A percentile compares a stretch with the other conserved stretches of the same genome.
phyloP scores from a whole-genome alignment of 768 basidiomycete species.

The Agrocybe praecox region DNA sequence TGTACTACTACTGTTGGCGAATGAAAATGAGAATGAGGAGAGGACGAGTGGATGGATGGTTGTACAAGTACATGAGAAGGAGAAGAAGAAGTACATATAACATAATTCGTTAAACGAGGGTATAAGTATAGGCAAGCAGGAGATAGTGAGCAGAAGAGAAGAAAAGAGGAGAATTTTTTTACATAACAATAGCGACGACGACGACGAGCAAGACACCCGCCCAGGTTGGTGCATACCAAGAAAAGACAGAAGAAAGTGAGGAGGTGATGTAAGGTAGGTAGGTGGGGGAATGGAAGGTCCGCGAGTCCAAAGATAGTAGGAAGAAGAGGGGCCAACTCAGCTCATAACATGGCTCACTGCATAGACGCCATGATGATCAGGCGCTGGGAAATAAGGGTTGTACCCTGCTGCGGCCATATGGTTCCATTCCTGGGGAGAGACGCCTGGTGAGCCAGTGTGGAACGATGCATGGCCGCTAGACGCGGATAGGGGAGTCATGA shows the following conservation, averaged over 20 bases:
- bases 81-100: background rate
- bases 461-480: conserved; percentile 51
- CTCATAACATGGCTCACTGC: conserved; percentile 51
- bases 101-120: background rate
- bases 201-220: no score
- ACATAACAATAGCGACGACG: conserved; percentile 5
- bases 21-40: no score
- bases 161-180: background rate
- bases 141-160: background rate
- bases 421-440: conserved; percentile 66
- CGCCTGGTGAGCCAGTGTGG: conserved; percentile 46
- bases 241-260: no score
- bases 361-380: conserved; percentile 59
- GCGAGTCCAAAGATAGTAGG: conserved; percentile 11
- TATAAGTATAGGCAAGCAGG: background rate
- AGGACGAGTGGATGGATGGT: background rate
- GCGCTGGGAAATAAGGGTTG: conserved; percentile 70
- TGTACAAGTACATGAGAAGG: background rate
- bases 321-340: conserved; percentile 29
- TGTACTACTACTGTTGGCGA: no score
- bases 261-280: no score
- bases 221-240: no score
- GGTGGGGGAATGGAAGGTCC: no score
- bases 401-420: conserved; percentile 56
- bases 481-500: conserved; percentile 54